Evolutionary conservation across 1,284 basidiomycete genomes (phyloP).

Genomic region (Leccinum idahoense): DNA sequence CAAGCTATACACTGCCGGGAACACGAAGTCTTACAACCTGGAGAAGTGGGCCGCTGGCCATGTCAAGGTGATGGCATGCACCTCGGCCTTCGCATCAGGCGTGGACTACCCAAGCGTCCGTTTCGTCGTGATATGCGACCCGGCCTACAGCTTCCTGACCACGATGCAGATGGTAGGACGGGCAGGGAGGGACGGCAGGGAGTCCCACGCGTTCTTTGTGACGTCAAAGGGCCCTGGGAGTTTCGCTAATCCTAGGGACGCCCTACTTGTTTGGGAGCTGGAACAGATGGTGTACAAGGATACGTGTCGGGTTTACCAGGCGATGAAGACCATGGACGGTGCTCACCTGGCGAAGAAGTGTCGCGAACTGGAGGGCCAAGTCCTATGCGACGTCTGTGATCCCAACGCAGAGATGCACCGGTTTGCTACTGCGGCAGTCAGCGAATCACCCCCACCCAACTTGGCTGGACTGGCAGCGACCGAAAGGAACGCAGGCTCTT

Average conservation of each 20-base stretch:
- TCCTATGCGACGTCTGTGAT: background rate
- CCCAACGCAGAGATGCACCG: background rate
- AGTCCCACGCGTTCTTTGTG: slow-evolving; percentile 3
- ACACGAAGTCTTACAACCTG: background rate
- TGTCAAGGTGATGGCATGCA: background rate
- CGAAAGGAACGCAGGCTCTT: background rate
- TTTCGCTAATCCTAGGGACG: background rate
- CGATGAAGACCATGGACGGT: background rate
- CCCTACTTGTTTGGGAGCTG: background rate
- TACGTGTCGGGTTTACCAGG: background rate
- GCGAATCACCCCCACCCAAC: background rate
- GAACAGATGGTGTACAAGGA: background rate
- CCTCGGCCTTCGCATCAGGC: background rate
- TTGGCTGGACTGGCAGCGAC: too few relatives aligned
- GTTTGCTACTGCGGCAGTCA: background rate
- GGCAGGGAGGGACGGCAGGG: slow-evolving; percentile 2
- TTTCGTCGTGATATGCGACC: background rate
- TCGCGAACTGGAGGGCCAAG: background rate
- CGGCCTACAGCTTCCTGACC: background rate
- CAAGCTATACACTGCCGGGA: background rate
- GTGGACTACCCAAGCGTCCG: background rate
- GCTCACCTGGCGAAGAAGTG: background rate
- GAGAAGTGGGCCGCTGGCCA: background rate
- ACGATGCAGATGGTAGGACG: background rate
- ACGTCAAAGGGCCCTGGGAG: background rate